phyloP scores from a whole-genome alignment of 2,329 filamentous ascomycete species.

The Erysiphe pulchra region DNA sequence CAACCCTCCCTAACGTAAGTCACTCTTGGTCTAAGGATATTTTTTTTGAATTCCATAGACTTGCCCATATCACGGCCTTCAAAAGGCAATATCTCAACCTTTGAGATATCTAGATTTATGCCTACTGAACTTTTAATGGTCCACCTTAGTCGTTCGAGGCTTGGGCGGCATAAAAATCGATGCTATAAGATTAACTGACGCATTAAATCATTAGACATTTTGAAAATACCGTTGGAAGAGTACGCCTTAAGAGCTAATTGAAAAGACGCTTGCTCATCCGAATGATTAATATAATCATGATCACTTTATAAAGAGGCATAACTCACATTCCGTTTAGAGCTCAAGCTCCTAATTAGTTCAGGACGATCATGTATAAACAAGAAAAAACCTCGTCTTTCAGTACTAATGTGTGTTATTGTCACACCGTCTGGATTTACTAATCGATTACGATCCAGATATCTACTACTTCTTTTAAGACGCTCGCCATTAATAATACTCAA shows the following conservation, averaged over 20 bases:
- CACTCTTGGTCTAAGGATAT: not conserved
- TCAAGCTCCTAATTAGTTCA: not conserved
- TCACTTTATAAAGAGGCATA: too few species aligned
- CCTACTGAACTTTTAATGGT: not conserved
- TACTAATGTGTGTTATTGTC: not conserved
- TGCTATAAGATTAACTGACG: not conserved
- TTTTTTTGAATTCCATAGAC: not conserved
- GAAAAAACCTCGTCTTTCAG: constrained; percentile 1
- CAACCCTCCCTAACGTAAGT: not conserved
- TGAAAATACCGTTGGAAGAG: not conserved
- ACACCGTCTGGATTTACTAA: not conserved
- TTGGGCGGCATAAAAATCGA: not conserved
- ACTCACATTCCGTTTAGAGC: too few species aligned
- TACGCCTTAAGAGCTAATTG: not conserved
- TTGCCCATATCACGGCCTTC: not conserved
- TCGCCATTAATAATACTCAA: not conserved
- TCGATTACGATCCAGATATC: not conserved
- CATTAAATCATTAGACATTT: not conserved
- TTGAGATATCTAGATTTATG: not conserved
- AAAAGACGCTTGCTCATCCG: not conserved
- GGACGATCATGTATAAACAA: not conserved
- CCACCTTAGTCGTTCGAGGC: not conserved
- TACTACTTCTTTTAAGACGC: not conserved
- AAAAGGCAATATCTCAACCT: not conserved
- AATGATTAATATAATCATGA: not conserved